These are phyloP conservation scores for Mycotypha africana DNA, from an alignment of 371 early-diverging fungal species.

Conservation along the genomic window DNA sequence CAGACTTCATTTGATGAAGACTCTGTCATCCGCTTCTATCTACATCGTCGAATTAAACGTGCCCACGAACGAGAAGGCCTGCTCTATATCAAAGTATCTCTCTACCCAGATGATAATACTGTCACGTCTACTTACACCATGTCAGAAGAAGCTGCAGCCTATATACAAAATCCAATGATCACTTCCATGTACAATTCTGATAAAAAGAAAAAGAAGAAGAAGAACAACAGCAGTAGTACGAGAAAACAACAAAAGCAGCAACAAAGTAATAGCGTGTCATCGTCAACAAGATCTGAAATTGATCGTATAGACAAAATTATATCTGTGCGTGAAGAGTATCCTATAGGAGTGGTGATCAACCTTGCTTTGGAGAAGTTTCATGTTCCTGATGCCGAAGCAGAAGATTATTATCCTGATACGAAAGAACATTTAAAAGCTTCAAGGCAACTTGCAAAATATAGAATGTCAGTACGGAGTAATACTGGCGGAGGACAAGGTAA, in stretches of 20 bases:
- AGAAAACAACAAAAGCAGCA: not conserved
- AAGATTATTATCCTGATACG: no score
- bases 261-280: not conserved
- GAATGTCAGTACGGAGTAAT: slow-evolving; percentile 30
- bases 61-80: slow-evolving; percentile 34
- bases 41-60: slow-evolving; percentile 37
- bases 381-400: slow-evolving; percentile 33
- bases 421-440: not conserved
- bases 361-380: slow-evolving; percentile 42
- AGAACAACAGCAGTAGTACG: not conserved
- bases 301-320: slow-evolving; percentile 51
- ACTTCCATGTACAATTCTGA: slow-evolving; percentile 13
- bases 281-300: slow-evolving; percentile 17
- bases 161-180: not conserved
- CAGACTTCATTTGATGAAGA: slow-evolving; percentile 39
- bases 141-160: not conserved
- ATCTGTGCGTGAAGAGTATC: slow-evolving; percentile 26
- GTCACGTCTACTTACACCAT: not conserved
- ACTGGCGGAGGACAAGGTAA: slow-evolving; percentile 22
- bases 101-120: slow-evolving; percentile 30
- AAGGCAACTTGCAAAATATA: slow-evolving; percentile 18
- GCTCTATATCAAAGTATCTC: slow-evolving; percentile 38
- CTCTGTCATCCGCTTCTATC: slow-evolving; percentile 37
- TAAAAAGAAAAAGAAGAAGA: slow-evolving; percentile 12
- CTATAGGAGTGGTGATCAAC: slow-evolving; percentile 33